A percentile compares a stretch with the other conserved stretches of the same genome.
Evolutionary conservation across 169 alveolate species (phyloP).

Genomic region (Prorocentrum cordatum): DNA sequence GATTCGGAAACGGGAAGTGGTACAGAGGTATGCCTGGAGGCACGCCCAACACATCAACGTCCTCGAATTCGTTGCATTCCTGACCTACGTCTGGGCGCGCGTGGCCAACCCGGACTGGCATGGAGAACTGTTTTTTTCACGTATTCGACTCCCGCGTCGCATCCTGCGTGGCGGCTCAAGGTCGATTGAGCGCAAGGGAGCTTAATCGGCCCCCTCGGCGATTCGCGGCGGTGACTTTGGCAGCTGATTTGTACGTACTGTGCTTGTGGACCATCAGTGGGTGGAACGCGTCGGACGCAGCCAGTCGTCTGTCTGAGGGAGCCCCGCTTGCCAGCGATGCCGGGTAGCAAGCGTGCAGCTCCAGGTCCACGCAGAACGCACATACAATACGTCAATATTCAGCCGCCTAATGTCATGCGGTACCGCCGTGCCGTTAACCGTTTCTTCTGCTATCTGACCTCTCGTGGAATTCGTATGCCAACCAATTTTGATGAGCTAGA

Average conservation of each 20-base stretch:
- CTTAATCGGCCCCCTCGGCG: neutral
- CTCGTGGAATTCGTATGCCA: neutral
- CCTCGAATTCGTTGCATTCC: neutral
- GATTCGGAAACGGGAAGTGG: neutral
- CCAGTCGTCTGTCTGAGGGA: neutral
- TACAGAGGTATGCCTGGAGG: neutral
- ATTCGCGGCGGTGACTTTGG: neutral
- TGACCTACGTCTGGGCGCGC: neutral
- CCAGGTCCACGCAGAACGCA: neutral
- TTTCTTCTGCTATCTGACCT: neutral
- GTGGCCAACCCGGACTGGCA: neutral
- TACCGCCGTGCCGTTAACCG: neutral
- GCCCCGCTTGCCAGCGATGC: neutral
- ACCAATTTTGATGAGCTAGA: neutral
- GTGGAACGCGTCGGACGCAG: neutral
- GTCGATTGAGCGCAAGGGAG: neutral
- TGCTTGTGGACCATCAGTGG: neutral
- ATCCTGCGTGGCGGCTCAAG: neutral
- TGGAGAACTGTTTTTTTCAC: neutral
- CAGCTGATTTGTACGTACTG: neutral
- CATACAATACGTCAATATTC: neutral
- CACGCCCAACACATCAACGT: neutral
- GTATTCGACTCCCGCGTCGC: neutral
- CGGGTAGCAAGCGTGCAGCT: neutral
- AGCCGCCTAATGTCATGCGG: neutral